Evolutionary conservation across 768 basidiomycete genomes (phyloP).

Genomic region (Suillus paluster): DNA sequence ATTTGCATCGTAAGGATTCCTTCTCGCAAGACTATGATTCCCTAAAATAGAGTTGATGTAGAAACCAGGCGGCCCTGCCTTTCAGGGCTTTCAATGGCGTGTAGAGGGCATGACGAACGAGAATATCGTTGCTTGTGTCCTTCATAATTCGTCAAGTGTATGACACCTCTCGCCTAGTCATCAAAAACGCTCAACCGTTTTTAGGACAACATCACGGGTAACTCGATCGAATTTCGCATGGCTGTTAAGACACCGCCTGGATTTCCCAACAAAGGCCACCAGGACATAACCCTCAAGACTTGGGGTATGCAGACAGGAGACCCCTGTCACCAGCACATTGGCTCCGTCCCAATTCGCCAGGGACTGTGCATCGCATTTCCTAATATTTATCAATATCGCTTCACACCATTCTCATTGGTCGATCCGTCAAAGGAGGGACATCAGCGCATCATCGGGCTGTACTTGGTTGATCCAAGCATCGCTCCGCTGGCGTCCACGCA

Average conservation of each 20-base stretch:
- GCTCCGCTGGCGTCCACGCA: conserved; percentile 46
- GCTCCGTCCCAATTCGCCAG: conserved; percentile 38
- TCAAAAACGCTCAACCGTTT: not conserved
- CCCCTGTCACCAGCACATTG: conserved; percentile 54
- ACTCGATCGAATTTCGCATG: conserved; percentile 51
- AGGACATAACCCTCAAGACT: conserved; percentile 49
- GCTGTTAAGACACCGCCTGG: conserved; percentile 51
- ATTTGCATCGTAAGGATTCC: conserved; percentile 43
- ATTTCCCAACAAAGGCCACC: conserved; percentile 38
- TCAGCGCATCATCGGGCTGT: conserved; percentile 47
- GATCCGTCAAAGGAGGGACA: conserved; percentile 48
- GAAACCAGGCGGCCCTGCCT: conserved; percentile 39
- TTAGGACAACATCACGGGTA: conserved; percentile 49
- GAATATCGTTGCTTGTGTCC: conserved; percentile 50
- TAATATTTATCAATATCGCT: conserved; percentile 58
- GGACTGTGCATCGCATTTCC: conserved; percentile 54
- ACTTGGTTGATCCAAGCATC: conserved; percentile 54
- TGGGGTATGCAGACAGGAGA: conserved; percentile 55
- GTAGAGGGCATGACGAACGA: conserved; percentile 60
- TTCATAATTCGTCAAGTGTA: conserved; percentile 47
- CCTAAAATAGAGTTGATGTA: conserved; percentile 15
- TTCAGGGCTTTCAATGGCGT: conserved; percentile 47
- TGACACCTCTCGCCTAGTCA: conserved; percentile 18
- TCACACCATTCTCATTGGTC: conserved; percentile 42
- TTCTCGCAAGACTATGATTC: not conserved